Percentiles rank a stretch among this genome's conserved stretches.
Evolutionary conservation across 768 basidiomycete genomes (phyloP).

Genomic region (Boletus coccyginus): DNA sequence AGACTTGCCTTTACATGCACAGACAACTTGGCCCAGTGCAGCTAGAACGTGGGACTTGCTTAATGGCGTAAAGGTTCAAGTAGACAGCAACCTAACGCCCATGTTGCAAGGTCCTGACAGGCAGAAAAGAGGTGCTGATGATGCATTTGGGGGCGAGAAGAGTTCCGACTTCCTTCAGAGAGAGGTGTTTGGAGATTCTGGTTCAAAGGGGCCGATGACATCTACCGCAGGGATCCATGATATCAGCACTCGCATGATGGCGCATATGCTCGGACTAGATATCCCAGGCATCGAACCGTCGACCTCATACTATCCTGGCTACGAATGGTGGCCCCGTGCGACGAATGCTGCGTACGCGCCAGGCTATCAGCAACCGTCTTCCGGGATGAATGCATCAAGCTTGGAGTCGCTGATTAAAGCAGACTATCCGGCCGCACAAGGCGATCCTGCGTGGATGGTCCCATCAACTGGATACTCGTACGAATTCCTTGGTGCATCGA

Average conservation of each 20-base stretch:
- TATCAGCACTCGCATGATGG: constrained; percentile 63
- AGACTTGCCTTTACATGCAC: constrained; percentile 9
- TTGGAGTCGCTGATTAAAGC: constrained; percentile 10
- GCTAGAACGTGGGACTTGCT: constrained; percentile 63
- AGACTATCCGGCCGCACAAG: constrained; percentile 18
- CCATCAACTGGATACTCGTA: constrained; percentile 17
- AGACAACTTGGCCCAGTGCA: constrained; percentile 74
- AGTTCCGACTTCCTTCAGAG: constrained; percentile 42
- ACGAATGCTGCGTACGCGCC: constrained; percentile 12
- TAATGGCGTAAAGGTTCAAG: constrained; percentile 60
- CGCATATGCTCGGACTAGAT: constrained; percentile 68
- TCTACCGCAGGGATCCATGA: constrained; percentile 51
- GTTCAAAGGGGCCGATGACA: constrained; percentile 24
- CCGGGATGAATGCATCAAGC: background rate
- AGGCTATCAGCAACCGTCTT: constrained; percentile 12
- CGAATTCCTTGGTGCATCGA: constrained; percentile 17
- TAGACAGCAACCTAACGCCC: constrained; percentile 38
- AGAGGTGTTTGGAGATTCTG: constrained; percentile 35
- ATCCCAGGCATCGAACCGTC: constrained; percentile 57
- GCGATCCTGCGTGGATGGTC: constrained; percentile 21
- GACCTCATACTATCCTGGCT: constrained; percentile 51
- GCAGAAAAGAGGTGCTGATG: constrained; percentile 57
- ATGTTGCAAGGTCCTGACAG: constrained; percentile 41
- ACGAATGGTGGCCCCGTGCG: constrained; percentile 63
- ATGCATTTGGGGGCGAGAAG: constrained; percentile 61